Evolutionary conservation across 371 early-diverging fungal genomes (phyloP), one percentile per base, ranked within the genome.

Genomic region (Chytridium lagenaria): DNA sequence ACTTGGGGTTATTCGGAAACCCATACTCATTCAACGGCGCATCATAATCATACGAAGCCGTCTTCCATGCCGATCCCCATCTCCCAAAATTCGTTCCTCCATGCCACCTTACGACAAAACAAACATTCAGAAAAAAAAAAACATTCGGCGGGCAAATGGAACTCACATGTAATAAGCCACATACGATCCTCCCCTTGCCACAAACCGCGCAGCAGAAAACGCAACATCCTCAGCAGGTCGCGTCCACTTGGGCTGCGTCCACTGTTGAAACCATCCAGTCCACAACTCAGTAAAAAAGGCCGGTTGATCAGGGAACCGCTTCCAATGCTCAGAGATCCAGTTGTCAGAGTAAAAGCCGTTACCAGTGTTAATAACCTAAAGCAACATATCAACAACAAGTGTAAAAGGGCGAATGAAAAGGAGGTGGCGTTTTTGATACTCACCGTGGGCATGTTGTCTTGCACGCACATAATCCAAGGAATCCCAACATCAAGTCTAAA

Each of bases 61-160:
- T 75, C 57, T 79, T 80, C 70, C 75, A 71, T 23, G 78, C 80
- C 1, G 73, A 30, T 73, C 83, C 34, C 83, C 72, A 36, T 72
- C 78, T 38, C 3, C 85, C 87, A 74, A 86, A 88, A 70, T 88
- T 88, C 12, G 88, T 86, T 10, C 88, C 88, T 23, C 88, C 88
- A 59, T 86, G 85, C 77, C 81, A 88, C 78, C 75, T 77, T 26
- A 3, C 16, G 26, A 68, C 26, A 55, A 12, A 7, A n/a, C 31
- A 7, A 26, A 19, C 50, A n/a, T 28, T 22, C 15, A n/a, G 40
- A 33, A 23, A 67, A 69, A 1, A 72, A 1, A 59, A 34, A n/a
- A n/a, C n/a, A 22, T 30, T 51, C 22, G 57, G 26, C 10, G 40
- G 49, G 38, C 10, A 72, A 72, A 34, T 3, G 49, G 31, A 23